These are phyloP conservation scores for Podospora conica DNA, from an alignment of 495 filamentous ascomycete genomes.

Conservation along the genomic window DNA sequence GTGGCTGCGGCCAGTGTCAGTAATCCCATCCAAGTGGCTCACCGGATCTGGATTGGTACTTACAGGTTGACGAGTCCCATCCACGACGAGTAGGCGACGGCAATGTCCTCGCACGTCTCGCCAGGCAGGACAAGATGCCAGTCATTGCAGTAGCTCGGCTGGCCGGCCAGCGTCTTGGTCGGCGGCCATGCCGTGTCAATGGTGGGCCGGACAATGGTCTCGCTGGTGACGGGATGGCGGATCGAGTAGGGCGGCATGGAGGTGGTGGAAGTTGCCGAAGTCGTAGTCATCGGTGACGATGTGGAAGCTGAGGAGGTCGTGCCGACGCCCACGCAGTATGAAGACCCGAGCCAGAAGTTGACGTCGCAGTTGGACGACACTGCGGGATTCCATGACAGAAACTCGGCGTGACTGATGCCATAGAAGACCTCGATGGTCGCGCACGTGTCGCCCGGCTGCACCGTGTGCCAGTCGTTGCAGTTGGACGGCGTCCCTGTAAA, in stretches of 20 bases:
- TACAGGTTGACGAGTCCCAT: constrained; percentile 6
- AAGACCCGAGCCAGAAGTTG: constrained; percentile 6
- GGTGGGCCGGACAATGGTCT: not conserved
- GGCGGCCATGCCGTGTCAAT: constrained; percentile 8
- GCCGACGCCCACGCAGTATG: constrained; percentile 9
- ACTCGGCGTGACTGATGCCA: constrained; percentile 14
- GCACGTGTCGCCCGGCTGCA: constrained; percentile 13
- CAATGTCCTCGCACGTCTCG: constrained; percentile 3
- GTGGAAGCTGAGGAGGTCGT: not conserved
- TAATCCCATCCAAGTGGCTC: too few relatives aligned
- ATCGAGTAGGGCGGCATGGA: constrained; percentile 3
- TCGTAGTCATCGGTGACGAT: not conserved
- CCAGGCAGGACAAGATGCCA: constrained; percentile 9
- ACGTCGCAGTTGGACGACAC: constrained; percentile 10
- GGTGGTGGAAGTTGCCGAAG: not conserved
- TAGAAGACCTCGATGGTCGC: not conserved
- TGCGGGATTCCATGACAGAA: constrained; percentile 22
- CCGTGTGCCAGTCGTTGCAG: constrained; percentile 21
- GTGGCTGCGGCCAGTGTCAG: too few relatives aligned
- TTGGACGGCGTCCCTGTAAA: constrained; percentile 8
- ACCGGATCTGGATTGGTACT: too few relatives aligned
- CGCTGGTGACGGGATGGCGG: constrained; percentile 1
- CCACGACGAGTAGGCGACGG: not conserved
- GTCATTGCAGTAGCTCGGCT: constrained; percentile 18
- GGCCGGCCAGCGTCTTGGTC: constrained; percentile 15